Evolutionary conservation across 495 filamentous ascomycete genomes (phyloP).

Genomic region (Pyronema domesticum): DNA sequence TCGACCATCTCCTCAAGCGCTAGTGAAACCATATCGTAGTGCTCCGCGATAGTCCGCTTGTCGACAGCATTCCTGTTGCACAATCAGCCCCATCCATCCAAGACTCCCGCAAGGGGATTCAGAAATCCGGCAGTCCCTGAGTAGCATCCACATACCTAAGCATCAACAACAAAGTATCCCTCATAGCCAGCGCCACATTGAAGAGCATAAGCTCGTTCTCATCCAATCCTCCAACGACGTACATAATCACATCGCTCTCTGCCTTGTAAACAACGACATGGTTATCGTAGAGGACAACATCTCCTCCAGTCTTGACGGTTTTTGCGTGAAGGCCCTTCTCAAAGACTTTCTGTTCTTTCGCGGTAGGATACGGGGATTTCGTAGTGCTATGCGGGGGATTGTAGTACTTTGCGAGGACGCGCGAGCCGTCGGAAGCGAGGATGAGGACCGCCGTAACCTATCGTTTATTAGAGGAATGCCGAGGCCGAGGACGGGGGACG

Average conservation of each 20-base stretch:
- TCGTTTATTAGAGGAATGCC: neutral
- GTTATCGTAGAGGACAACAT: conserved; percentile 94
- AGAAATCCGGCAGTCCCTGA: too few species aligned
- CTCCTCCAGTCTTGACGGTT: conserved; percentile 83
- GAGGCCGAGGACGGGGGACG: neutral
- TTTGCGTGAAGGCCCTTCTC: conserved; percentile 93
- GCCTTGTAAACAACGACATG: conserved; percentile 91
- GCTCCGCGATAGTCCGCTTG: conserved; percentile 93
- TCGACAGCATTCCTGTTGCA: conserved; percentile 64
- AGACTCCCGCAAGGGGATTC: neutral
- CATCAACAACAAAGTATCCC: conserved; percentile 76
- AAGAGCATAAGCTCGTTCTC: conserved; percentile 96
- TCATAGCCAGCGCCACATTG: conserved; percentile 71
- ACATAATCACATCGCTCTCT: conserved; percentile 93
- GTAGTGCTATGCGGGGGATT: conserved; percentile 56
- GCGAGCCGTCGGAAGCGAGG: conserved; percentile 71
- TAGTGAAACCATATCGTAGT: conserved; percentile 83
- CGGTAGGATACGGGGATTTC: conserved; percentile 63
- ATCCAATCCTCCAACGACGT: conserved; percentile 76
- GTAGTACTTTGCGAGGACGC: conserved; percentile 95
- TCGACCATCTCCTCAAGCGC: conserved; percentile 93
- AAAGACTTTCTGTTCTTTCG: conserved; percentile 86
- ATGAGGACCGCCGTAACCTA: conserved; percentile 75
- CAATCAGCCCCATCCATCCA: conserved; percentile 5
- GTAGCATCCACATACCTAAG: conserved; percentile 47